phyloP scores from a whole-genome alignment of 208 protist species.

The Naegleria lovaniensis region DNA sequence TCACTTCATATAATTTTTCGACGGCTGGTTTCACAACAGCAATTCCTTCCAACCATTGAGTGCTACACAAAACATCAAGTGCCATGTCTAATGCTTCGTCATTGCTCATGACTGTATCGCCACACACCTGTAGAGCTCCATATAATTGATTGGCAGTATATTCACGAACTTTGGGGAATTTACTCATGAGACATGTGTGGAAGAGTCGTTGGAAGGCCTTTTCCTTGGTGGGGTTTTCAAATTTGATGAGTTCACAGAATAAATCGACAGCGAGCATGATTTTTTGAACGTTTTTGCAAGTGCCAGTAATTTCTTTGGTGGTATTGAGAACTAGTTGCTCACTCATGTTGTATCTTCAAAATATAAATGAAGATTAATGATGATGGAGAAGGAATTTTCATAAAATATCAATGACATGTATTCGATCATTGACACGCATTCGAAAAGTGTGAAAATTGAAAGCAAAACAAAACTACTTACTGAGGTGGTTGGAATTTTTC shows the following conservation, averaged over 20 bases:
- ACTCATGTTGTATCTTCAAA: background rate
- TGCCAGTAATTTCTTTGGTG: background rate
- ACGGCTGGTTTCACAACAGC: background rate
- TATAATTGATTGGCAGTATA: slow-evolving; percentile 71
- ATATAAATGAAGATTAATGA: too few species aligned
- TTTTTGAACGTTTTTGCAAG: background rate
- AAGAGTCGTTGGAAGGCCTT: background rate
- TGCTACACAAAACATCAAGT: background rate
- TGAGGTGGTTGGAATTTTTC: background rate
- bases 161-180: slow-evolving; percentile 77
- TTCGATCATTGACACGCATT: too few species aligned
- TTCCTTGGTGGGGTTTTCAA: background rate
- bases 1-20: background rate
- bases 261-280: background rate
- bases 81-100: background rate
- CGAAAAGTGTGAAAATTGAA: too few species aligned
- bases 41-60: background rate
- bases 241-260: slow-evolving; percentile 11
- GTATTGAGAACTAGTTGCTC: background rate
- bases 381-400: too few species aligned
- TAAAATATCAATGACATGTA: too few species aligned
- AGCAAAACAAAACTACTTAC: too few species aligned
- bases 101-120: background rate
- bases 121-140: slow-evolving; percentile 63
- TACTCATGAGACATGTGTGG: slow-evolving; percentile 39